These are phyloP conservation scores for Umbelopsis vinacea DNA, from an alignment of 192 early-diverging fungal species.

Conservation along the genomic window DNA sequence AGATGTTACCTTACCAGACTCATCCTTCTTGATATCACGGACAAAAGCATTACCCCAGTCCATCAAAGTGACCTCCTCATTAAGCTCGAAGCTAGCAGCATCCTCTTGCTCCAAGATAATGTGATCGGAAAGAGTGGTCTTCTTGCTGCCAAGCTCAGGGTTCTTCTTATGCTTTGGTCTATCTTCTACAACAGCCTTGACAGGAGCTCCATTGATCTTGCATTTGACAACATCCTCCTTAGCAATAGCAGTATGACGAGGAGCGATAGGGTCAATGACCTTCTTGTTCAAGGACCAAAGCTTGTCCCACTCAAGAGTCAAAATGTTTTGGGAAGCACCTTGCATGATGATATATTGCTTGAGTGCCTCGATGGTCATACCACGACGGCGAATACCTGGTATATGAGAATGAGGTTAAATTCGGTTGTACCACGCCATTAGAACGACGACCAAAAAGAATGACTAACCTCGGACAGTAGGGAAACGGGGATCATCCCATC, in stretches of 20 bases:
- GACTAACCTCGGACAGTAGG: slow-evolving; percentile 76
- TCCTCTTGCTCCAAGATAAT: slow-evolving; percentile 89
- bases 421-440: background rate
- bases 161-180: slow-evolving; percentile 97
- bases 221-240: slow-evolving; percentile 69
- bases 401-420: slow-evolving; percentile 51
- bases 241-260: slow-evolving; percentile 84
- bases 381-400: slow-evolving; percentile 87
- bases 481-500: slow-evolving; percentile 92
- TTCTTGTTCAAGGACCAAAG: slow-evolving; percentile 97
- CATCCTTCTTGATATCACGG: slow-evolving; percentile 69
- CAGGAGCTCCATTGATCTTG: slow-evolving; percentile 64
- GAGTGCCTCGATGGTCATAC: slow-evolving; percentile 97
- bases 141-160: slow-evolving; percentile 87
- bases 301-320: slow-evolving; percentile 99
- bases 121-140: slow-evolving; percentile 74
- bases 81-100: slow-evolving; percentile 74
- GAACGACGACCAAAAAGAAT: too few species aligned
- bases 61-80: slow-evolving; percentile 98
- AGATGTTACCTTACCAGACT: slow-evolving; percentile 53
- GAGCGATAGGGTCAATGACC: slow-evolving; percentile 94
- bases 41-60: slow-evolving; percentile 99
- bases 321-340: slow-evolving; percentile 93
- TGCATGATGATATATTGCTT: slow-evolving; percentile 97
- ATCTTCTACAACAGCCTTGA: slow-evolving; percentile 61